phyloP scores from a whole-genome alignment of 768 basidiomycete species.

The Lentinula guzmanii region DNA sequence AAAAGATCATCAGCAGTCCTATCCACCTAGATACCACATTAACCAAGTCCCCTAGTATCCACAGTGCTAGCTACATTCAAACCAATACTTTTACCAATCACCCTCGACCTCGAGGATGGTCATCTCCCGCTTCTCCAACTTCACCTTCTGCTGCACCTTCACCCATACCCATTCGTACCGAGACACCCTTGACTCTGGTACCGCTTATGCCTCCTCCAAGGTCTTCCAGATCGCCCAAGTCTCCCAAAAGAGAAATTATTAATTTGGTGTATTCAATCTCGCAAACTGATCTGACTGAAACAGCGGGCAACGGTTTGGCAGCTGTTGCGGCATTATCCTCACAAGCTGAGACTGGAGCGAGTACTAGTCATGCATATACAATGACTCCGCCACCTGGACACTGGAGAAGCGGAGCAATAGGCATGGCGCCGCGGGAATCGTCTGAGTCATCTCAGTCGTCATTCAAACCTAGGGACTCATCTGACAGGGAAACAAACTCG shows the following conservation, averaged over 20 bases:
- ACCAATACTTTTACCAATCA: not conserved
- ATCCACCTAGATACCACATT: slow-evolving; percentile 24
- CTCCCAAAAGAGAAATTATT: slow-evolving; percentile 26
- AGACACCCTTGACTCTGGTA: slow-evolving; percentile 56
- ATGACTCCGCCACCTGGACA: slow-evolving; percentile 40
- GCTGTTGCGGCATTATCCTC: not conserved
- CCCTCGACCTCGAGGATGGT: slow-evolving; percentile 13
- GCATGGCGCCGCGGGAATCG: not conserved
- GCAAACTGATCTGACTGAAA: slow-evolving; percentile 38
- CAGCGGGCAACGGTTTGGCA: not conserved
- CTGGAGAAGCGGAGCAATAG: not conserved
- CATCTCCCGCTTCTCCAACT: slow-evolving; percentile 30
- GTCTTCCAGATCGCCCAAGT: slow-evolving; percentile 8
- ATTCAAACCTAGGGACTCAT: not conserved
- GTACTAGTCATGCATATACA: slow-evolving; percentile 16
- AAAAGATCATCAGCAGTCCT: slow-evolving; percentile 38
- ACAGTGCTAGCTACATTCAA: slow-evolving; percentile 11
- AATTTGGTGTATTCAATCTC: slow-evolving; percentile 50
- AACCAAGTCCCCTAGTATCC: slow-evolving; percentile 17
- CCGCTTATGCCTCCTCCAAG: slow-evolving; percentile 67
- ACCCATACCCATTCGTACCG: slow-evolving; percentile 49
- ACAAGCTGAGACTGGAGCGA: not conserved
- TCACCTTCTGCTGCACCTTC: not conserved
- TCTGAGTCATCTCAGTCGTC: not conserved
- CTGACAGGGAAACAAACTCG: slow-evolving; percentile 12